phyloP scores from a whole-genome alignment of 352 stramenopile genomes.

The Phytophthora colocasiae region DNA sequence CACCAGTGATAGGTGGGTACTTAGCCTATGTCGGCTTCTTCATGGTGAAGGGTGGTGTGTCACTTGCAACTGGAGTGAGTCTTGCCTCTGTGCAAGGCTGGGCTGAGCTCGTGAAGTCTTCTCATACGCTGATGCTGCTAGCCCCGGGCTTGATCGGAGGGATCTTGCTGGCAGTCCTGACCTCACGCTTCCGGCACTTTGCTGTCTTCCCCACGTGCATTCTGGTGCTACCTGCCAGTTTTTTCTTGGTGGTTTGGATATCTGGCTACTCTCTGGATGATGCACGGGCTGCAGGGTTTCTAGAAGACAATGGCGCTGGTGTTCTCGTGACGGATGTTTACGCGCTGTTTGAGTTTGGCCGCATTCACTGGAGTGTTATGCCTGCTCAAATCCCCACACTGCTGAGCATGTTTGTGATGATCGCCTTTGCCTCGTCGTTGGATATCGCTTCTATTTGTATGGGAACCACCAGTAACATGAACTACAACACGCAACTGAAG shows the following conservation, averaged over 20 bases:
- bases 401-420: slow-evolving; percentile 95
- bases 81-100: slow-evolving; percentile 81
- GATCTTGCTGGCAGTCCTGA: slow-evolving; percentile 73
- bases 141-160: slow-evolving; percentile 78
- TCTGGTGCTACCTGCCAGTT: slow-evolving; percentile 61
- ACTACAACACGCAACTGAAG: slow-evolving; percentile 95
- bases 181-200: slow-evolving; percentile 72
- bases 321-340: slow-evolving; percentile 59
- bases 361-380: slow-evolving; percentile 83
- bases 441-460: slow-evolving; percentile 96
- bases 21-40: slow-evolving; percentile 98
- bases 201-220: slow-evolving; percentile 69
- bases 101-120: slow-evolving; percentile 59
- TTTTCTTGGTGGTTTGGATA: slow-evolving; percentile 89
- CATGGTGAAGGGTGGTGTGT: slow-evolving; percentile 91
- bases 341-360: slow-evolving; percentile 72
- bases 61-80: slow-evolving; percentile 81
- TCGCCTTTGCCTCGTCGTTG: slow-evolving; percentile 94
- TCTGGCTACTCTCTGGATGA: slow-evolving; percentile 84
- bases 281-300: slow-evolving; percentile 89
- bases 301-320: slow-evolving; percentile 47
- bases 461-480: slow-evolving; percentile 91
- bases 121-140: slow-evolving; percentile 73
- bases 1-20: slow-evolving; percentile 96
- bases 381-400: slow-evolving; percentile 70